phyloP scores from a whole-genome alignment of 1,284 basidiomycete species.

The Puccinia brachypodii region DNA sequence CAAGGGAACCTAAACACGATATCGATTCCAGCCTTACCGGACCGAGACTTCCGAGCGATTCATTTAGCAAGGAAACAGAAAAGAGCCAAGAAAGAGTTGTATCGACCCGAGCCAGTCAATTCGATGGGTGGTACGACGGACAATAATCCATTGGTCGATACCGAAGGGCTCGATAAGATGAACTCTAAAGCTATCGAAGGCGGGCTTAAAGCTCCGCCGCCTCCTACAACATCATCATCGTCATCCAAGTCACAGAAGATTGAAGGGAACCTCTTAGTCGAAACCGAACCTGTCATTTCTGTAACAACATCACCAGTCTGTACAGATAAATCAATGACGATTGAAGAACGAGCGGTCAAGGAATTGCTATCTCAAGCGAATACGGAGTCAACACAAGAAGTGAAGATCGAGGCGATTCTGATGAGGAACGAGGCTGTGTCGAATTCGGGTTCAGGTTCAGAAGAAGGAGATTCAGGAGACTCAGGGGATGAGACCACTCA shows the following conservation, averaged over 20 bases:
- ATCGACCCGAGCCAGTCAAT: constrained; percentile 22
- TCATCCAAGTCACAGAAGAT: not conserved
- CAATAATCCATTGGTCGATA: not conserved
- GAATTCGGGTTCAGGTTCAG: not conserved
- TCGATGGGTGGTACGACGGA: not conserved
- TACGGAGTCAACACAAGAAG: not conserved
- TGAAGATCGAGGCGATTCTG: constrained; percentile 11
- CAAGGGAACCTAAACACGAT: not conserved
- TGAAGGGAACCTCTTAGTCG: not conserved
- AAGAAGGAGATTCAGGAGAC: not conserved
- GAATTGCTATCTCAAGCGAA: constrained; percentile 25
- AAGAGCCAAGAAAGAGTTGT: constrained; percentile 6
- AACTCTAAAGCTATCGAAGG: constrained; percentile 18
- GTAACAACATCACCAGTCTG: not conserved
- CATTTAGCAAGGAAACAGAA: constrained; percentile 27
- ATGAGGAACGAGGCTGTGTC: not conserved
- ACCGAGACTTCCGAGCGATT: constrained; percentile 38
- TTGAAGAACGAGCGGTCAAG: constrained; percentile 33
- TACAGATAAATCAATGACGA: constrained; percentile 14
- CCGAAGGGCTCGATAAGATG: constrained; percentile 39
- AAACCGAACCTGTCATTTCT: not conserved
- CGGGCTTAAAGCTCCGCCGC: constrained; percentile 4
- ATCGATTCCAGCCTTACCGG: constrained; percentile 10
- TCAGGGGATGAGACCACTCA: constrained; percentile 19
- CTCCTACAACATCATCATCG: too few species aligned